These are phyloP conservation scores for Purshia tridentata DNA, from an alignment of 306 rosid species.

Conservation along the genomic window DNA sequence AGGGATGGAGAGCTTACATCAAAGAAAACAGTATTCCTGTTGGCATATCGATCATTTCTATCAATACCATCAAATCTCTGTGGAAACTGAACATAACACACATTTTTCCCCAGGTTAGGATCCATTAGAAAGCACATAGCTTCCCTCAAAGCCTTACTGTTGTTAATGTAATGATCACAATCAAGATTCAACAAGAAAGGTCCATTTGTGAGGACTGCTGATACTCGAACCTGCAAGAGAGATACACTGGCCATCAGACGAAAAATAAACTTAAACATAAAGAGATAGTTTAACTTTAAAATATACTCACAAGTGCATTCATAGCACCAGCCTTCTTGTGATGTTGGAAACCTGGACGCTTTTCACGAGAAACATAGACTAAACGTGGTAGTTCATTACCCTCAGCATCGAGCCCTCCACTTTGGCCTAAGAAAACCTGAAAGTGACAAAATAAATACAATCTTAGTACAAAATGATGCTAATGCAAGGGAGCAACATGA, in stretches of 20 bases:
- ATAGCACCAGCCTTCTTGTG: slow-evolving; percentile 99
- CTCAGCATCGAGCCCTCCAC: slow-evolving; percentile 94
- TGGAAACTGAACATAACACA: slow-evolving; percentile 95
- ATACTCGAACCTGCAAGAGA: slow-evolving; percentile 80
- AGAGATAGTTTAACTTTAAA: slow-evolving; percentile 9
- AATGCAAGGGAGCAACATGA: slow-evolving; percentile 3
- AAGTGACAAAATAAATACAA: slow-evolving; percentile 14
- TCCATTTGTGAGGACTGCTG: slow-evolving; percentile 97
- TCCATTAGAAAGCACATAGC: slow-evolving; percentile 99
- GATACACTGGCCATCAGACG: slow-evolving; percentile 10
- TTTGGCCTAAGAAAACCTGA: slow-evolving; percentile 97
- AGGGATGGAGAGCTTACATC: slow-evolving; percentile 55
- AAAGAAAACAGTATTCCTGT: slow-evolving; percentile 92
- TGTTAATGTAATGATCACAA: slow-evolving; percentile 98
- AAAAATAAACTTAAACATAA: not conserved
- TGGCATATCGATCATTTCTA: slow-evolving; percentile 90
- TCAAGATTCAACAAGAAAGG: slow-evolving; percentile 97
- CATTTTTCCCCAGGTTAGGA: slow-evolving; percentile 89
- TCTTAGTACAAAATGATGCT: slow-evolving; percentile 12
- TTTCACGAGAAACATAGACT: slow-evolving; percentile 98
- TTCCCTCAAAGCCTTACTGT: slow-evolving; percentile 95
- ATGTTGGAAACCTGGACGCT: slow-evolving; percentile 99
- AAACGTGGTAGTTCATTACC: slow-evolving; percentile 91
- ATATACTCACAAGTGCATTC: slow-evolving; percentile 87
- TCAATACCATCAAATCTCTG: slow-evolving; percentile 99